Percentiles rank a stretch among this genome's conserved stretches.
Evolutionary conservation across 106 monocot genomes (phyloP).

Genomic region (Apostasia shenzhenica): DNA sequence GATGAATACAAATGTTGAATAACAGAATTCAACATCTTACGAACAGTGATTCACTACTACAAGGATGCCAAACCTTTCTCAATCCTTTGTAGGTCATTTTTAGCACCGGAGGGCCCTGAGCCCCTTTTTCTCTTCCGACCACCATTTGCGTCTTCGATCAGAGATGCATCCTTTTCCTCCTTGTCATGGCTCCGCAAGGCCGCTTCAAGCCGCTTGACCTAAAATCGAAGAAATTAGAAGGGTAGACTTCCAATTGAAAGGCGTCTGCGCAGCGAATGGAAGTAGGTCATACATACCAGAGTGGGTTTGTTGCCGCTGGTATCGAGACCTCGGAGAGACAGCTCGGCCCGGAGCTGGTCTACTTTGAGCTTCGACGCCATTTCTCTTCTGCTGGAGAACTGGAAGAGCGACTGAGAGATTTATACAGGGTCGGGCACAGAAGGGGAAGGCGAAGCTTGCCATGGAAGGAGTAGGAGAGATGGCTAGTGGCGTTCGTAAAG

Average conservation of each 20-base stretch:
- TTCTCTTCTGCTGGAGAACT: not conserved
- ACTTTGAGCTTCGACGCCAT: conserved; percentile 48
- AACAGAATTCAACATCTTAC: too few species aligned
- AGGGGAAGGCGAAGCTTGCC: not conserved
- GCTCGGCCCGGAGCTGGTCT: conserved; percentile 63
- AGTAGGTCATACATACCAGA: conserved; percentile 18
- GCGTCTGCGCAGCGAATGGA: too few species aligned
- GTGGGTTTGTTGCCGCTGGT: conserved; percentile 44
- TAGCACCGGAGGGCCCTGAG: not conserved
- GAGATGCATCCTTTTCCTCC: conserved; percentile 9
- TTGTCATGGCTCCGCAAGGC: conserved; percentile 36
- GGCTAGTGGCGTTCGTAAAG: too few species aligned
- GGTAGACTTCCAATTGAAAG: too few species aligned
- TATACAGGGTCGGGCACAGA: too few species aligned
- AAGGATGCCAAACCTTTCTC: too few species aligned
- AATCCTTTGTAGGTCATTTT: not conserved
- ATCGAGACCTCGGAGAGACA: conserved; percentile 44
- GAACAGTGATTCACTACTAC: too few species aligned
- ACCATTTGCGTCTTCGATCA: not conserved
- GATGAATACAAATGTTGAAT: too few species aligned
- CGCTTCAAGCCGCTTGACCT: conserved; percentile 48
- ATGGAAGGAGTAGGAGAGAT: not conserved
- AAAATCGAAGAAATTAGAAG: not conserved
- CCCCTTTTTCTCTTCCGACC: conserved; percentile 29
- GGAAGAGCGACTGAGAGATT: too few species aligned